Conservation (phyloP, 768 basidiomycete genomes). For the Cystofilobasidium ferigula region DNA sequence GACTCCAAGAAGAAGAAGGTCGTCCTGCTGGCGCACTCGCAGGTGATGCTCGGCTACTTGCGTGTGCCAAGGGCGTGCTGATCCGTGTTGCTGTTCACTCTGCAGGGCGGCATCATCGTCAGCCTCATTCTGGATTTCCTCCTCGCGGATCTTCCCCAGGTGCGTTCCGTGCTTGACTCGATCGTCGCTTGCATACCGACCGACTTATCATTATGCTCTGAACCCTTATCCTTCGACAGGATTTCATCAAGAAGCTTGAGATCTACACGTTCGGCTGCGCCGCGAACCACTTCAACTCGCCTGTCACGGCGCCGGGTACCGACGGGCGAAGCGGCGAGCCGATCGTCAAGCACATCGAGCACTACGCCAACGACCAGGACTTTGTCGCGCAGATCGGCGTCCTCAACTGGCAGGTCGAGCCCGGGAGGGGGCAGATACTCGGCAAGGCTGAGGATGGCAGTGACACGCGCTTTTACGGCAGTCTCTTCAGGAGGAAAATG, state of each 20-base stretch:
- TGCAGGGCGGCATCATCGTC: constrained; percentile 32
- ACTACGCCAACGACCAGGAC: constrained; percentile 32
- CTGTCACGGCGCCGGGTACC: not conserved
- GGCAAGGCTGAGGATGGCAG: not conserved
- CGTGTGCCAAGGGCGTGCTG: not conserved
- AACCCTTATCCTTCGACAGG: constrained; percentile 1
- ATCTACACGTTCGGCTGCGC: constrained; percentile 31
- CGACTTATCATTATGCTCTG: not conserved
- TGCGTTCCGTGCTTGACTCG: not conserved
- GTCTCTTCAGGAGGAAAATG: not conserved
- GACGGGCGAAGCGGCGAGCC: not conserved
- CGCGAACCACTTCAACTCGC: constrained; percentile 32
- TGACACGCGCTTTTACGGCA: not conserved
- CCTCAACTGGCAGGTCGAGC: constrained; percentile 17
- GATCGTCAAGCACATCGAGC: constrained; percentile 29
- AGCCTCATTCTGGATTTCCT: constrained; percentile 17
- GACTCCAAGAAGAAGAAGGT: constrained; percentile 28
- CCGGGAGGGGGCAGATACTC: not conserved
- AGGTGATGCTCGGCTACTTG: not conserved
- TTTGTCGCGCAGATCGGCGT: constrained; percentile 31
- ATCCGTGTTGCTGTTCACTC: not conserved
- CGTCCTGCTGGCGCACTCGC: constrained; percentile 33
- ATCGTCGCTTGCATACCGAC: constrained; percentile 24
- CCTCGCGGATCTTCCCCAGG: constrained; percentile 10
- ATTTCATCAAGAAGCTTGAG: constrained; percentile 27